Conservation (phyloP, 1,284 basidiomycete genomes). For the Apiotrichum gracile region DNA sequence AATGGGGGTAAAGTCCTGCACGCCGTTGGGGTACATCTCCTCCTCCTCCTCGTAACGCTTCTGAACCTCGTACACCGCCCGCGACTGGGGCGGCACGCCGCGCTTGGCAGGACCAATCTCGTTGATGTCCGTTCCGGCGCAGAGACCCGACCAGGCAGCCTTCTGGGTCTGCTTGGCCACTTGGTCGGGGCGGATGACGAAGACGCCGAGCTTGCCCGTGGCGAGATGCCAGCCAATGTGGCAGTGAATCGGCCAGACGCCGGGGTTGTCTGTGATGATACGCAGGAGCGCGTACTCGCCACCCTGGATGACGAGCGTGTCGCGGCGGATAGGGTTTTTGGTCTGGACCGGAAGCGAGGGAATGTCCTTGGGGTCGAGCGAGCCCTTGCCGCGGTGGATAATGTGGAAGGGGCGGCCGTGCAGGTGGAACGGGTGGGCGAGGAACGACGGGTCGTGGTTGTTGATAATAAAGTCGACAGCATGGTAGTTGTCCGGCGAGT, state of each 20-base stretch:
- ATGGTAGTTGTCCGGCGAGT: constrained; percentile 6
- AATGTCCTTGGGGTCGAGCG: constrained; percentile 18
- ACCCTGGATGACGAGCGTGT: constrained; percentile 39
- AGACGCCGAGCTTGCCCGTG: constrained; percentile 7
- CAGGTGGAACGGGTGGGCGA: constrained; percentile 44
- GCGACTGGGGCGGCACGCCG: background rate
- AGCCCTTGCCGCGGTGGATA: constrained; percentile 37
- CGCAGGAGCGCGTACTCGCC: constrained; percentile 26
- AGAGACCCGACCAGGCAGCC: constrained; percentile 15
- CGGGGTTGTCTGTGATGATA: constrained; percentile 22
- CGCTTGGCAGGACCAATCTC: constrained; percentile 12
- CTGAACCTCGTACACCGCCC: background rate
- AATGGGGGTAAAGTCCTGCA: background rate
- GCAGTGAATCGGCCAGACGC: constrained; percentile 25
- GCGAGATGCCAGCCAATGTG: constrained; percentile 25
- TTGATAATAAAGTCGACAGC: constrained; percentile 35
- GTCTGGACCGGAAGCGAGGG: constrained; percentile 22
- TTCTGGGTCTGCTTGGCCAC: constrained; percentile 9
- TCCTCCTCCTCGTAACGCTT: background rate
- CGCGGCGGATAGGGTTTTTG: constrained; percentile 43
- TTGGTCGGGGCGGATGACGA: constrained; percentile 20
- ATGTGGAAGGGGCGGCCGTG: constrained; percentile 31
- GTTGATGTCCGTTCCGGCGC: constrained; percentile 6
- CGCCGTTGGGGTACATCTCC: background rate
- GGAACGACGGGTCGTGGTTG: constrained; percentile 30